These are phyloP conservation scores for Epicoccum nigrum DNA, from an alignment of 2,329 filamentous ascomycete genomes.

Conservation along the genomic window DNA sequence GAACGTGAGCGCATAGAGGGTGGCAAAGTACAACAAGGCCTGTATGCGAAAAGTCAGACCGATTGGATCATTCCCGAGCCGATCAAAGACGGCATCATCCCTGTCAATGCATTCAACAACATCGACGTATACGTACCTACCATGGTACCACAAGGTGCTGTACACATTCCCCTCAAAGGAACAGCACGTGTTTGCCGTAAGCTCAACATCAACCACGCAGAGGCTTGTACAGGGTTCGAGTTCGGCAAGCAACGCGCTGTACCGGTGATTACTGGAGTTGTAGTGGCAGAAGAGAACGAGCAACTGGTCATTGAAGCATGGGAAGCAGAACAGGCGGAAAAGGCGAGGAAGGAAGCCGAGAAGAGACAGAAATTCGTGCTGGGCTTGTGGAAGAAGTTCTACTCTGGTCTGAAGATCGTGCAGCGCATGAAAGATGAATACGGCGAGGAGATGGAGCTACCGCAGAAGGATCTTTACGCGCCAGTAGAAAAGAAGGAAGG, in stretches of 20 bases:
- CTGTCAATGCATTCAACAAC: constrained; percentile 93
- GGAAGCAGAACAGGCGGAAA: constrained; percentile 72
- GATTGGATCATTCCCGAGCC: constrained; percentile 94
- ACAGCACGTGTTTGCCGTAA: constrained; percentile 81
- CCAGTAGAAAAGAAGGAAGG: constrained; percentile 60
- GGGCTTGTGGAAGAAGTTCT: constrained; percentile 81
- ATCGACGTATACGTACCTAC: constrained; percentile 94
- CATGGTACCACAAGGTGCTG: constrained; percentile 86
- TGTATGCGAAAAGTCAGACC: constrained; percentile 85
- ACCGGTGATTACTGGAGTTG: constrained; percentile 87
- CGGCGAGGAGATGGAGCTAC: constrained; percentile 55
- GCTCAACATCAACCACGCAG: constrained; percentile 85
- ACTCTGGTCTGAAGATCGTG: constrained; percentile 83
- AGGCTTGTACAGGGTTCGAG: constrained; percentile 95
- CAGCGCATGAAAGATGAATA: constrained; percentile 43
- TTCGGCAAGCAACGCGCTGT: constrained; percentile 95
- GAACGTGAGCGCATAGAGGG: constrained; percentile 80
- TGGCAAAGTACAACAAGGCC: constrained; percentile 81
- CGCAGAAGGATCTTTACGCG: constrained; percentile 59
- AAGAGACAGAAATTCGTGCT: constrained; percentile 78
- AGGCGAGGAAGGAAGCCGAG: constrained; percentile 77
- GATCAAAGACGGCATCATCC: constrained; percentile 83
- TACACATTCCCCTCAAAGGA: constrained; percentile 81
- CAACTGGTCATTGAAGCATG: constrained; percentile 78
- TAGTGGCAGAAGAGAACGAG: constrained; percentile 82